A percentile compares a stretch with the other conserved stretches of the same genome.
Conservation (phyloP, 2,329 filamentous ascomycete species). For the Neopestalotiopsis clavispora region DNA sequence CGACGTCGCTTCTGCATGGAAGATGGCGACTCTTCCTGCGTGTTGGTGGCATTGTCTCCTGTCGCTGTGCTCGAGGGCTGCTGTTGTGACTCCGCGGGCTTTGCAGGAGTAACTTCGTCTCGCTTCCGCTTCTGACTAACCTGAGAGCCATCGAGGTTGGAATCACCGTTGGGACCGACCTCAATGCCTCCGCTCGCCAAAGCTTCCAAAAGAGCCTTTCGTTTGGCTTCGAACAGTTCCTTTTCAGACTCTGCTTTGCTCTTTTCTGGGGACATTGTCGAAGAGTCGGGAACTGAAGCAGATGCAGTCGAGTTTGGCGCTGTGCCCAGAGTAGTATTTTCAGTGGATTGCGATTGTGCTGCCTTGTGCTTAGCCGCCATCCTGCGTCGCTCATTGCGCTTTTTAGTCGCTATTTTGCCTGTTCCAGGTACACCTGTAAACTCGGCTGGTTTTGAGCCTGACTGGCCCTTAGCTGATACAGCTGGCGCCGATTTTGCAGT, state of each 20-base stretch:
- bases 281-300: background rate
- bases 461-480: constrained; percentile 1
- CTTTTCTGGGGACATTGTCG: constrained; percentile 8
- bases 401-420: constrained; percentile 51
- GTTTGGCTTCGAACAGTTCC: constrained; percentile 53
- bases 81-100: background rate
- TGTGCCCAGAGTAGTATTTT: background rate
- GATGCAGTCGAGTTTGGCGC: background rate
- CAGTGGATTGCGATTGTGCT: constrained; percentile 17
- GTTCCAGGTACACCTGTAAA: constrained; percentile 35
- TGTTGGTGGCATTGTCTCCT: background rate
- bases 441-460: constrained; percentile 17
- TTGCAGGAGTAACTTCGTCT: constrained; percentile 13
- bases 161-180: constrained; percentile 33
- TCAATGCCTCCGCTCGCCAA: constrained; percentile 59
- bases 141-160: constrained; percentile 14
- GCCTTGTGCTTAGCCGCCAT: constrained; percentile 35
- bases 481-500: background rate
- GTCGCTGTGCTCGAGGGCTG: constrained; percentile 15
- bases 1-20: constrained; percentile 37
- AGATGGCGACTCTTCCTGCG: constrained; percentile 22
- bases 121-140: constrained; percentile 31
- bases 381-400: constrained; percentile 56
- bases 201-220: constrained; percentile 54
- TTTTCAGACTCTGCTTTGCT: constrained; percentile 28